A percentile compares a stretch with the other conserved stretches of the same genome.
Conservation (phyloP, 257 asterid genomes). For the Solanum ossicruentum region DNA sequence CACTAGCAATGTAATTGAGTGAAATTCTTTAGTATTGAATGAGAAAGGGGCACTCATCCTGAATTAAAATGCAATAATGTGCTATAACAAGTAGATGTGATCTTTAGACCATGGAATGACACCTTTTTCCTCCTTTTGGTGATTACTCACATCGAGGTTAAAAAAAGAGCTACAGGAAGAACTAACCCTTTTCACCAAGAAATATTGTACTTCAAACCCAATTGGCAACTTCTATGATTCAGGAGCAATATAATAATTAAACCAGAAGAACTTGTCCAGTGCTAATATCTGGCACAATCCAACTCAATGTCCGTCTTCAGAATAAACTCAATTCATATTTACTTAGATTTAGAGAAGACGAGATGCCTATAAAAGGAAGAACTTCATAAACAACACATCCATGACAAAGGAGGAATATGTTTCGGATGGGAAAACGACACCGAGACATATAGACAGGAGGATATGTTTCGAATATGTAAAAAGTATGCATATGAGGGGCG, state of each 20-base stretch:
- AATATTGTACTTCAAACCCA: not conserved
- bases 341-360: not conserved
- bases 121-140: not conserved
- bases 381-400: not conserved
- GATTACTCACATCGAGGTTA: not conserved
- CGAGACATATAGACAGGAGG: not conserved
- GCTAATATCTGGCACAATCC: not conserved
- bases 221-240: not conserved
- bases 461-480: not conserved
- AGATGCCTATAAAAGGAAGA: not conserved
- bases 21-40: not conserved
- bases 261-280: not conserved
- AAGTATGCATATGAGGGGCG: not conserved
- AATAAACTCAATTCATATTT: not conserved
- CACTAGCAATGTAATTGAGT: not conserved
- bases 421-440: not conserved
- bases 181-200: not conserved
- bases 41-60: not conserved
- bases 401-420: not conserved
- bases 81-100: not conserved
- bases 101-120: not conserved
- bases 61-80: not conserved
- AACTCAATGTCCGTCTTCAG: not conserved
- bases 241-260: not conserved
- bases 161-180: not conserved